phyloP scores from a whole-genome alignment of 148 eudicot genomes.

The Arbutus unedo region DNA sequence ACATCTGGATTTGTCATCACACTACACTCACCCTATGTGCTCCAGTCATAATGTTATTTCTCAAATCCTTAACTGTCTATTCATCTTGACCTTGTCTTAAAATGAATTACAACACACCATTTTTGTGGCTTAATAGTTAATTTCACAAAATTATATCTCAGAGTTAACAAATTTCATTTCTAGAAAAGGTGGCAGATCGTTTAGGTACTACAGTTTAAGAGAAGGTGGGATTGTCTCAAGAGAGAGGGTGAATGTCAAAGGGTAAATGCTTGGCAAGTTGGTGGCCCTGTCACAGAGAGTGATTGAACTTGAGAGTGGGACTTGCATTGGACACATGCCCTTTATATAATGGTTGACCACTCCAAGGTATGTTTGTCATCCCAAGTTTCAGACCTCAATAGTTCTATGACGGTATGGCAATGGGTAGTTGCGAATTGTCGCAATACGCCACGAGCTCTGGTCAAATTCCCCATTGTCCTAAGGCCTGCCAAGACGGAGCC shows the following conservation, averaged over 20 bases:
- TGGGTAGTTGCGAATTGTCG: background rate
- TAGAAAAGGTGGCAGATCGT: background rate
- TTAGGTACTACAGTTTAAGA: background rate
- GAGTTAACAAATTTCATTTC: background rate
- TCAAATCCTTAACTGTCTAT: background rate
- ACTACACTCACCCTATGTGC: slow-evolving; percentile 2
- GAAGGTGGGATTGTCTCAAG: background rate
- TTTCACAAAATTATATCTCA: background rate
- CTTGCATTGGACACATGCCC: background rate
- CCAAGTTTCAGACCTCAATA: background rate
- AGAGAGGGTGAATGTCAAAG: background rate
- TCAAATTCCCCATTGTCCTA: background rate
- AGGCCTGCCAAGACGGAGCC: background rate
- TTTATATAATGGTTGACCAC: background rate
- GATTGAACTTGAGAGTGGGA: background rate
- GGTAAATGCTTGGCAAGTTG: background rate
- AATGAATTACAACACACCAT: background rate
- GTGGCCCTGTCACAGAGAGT: background rate
- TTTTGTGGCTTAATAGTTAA: background rate
- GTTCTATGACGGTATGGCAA: background rate
- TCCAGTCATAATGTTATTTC: background rate
- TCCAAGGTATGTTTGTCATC: background rate
- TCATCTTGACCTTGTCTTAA: background rate
- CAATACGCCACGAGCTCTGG: background rate
- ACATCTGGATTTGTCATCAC: background rate